Conservation (phyloP, 805 yeast genomes). For the Candida gorgasii region DNA sequence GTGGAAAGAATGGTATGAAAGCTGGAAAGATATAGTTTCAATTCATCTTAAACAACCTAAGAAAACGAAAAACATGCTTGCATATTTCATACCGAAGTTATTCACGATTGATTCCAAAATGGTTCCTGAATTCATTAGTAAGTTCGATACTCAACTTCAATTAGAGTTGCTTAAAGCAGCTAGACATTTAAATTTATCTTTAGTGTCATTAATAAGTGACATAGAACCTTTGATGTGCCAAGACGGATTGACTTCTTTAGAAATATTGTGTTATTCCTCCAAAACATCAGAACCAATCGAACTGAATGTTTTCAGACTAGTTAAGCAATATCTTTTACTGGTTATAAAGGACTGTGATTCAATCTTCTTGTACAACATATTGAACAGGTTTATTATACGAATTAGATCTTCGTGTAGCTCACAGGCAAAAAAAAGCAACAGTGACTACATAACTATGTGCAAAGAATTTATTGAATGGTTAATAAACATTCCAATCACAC, state of each 20-base stretch:
- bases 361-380: constrained; percentile 56
- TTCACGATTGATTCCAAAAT: constrained; percentile 49
- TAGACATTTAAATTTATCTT: constrained; percentile 38
- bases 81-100: constrained; percentile 62
- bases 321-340: constrained; percentile 32
- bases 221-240: not conserved
- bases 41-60: constrained; percentile 17
- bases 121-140: not conserved
- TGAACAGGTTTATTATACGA: constrained; percentile 64
- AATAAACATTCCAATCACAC: constrained; percentile 27
- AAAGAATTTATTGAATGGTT: constrained; percentile 36
- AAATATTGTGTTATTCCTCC: constrained; percentile 8
- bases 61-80: constrained; percentile 45
- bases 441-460: no score
- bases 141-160: not conserved
- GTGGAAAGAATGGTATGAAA: constrained; percentile 41
- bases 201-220: constrained; percentile 1
- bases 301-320: constrained; percentile 39
- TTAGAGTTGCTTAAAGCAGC: constrained; percentile 2
- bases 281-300: constrained; percentile 53
- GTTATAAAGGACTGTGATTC: constrained; percentile 9
- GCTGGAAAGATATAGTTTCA: constrained; percentile 51
- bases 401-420: constrained; percentile 69
- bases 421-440: constrained; percentile 28
- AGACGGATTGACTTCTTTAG: constrained; percentile 3